phyloP scores from a whole-genome alignment of 768 basidiomycete species.

The Asterophora lycoperdoides region DNA sequence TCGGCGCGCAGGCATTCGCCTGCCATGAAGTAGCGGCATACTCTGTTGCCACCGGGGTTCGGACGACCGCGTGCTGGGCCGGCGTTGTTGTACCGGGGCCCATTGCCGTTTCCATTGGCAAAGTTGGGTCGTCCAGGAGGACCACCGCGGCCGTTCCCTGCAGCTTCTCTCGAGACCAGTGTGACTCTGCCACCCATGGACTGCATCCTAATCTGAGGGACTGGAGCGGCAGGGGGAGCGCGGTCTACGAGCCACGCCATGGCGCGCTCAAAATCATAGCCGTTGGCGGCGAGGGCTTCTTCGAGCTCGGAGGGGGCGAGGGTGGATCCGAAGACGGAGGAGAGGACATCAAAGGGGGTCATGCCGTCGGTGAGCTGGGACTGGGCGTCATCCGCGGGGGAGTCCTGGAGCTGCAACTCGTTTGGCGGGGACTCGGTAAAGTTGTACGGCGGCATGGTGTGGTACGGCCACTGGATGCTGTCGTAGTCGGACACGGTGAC shows the following conservation, averaged over 20 bases:
- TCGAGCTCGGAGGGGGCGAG: conserved; percentile 89
- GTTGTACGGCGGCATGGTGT: conserved; percentile 21
- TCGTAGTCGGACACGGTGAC: conserved; percentile 63
- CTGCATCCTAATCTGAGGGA: conserved; percentile 50
- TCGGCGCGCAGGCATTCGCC: conserved; percentile 95
- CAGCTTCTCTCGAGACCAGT: conserved; percentile 54
- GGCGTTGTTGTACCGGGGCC: conserved; percentile 44
- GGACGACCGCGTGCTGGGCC: conserved; percentile 41
- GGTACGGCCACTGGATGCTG: conserved; percentile 21
- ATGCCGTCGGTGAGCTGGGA: conserved; percentile 78
- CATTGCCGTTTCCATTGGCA: conserved; percentile 25
- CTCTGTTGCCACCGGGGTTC: conserved; percentile 61
- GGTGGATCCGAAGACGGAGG: conserved; percentile 88
- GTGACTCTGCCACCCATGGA: conserved; percentile 65
- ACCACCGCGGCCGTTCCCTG: conserved; percentile 39
- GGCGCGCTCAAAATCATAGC: conserved; percentile 92
- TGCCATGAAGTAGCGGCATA: conserved; percentile 94
- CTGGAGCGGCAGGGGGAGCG: conserved; percentile 41
- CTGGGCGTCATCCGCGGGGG: conserved; percentile 41
- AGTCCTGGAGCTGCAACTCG: conserved; percentile 19
- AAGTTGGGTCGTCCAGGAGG: conserved; percentile 27
- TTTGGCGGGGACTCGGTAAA: conserved; percentile 23
- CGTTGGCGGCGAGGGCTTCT: conserved; percentile 82
- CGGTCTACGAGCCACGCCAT: conserved; percentile 94
- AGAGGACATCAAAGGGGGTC: conserved; percentile 96